Base-by-base conservation (phyloP, 2,329 filamentous ascomycete species). In the Neophaeococcomyces aloes region DNA sequence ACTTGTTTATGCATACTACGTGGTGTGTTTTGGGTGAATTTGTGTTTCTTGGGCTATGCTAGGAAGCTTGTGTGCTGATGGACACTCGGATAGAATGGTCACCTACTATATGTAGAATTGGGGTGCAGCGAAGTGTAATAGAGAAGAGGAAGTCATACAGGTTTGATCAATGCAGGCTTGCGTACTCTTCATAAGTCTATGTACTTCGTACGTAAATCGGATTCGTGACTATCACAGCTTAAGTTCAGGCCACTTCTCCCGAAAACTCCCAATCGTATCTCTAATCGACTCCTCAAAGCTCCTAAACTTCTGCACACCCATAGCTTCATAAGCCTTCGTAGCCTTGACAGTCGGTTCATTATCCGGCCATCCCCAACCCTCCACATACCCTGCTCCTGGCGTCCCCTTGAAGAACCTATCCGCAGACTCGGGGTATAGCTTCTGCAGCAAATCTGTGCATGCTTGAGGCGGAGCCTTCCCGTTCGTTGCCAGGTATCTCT, bases 391-490 rank as follows among this genome's bases (percentile, higher is more conserved):
- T 33, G 44, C 38, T 14, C 52, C 52, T 4, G 50, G 48, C n/a
- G 42, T 34, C 10, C 50, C 52, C 13, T 48, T 38, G 15, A 53
- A 29, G 44, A 56, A 52, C 21, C 51, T 38, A 1, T 53, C 48
- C 1, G 45, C 46, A 25, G 48, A 49, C 13, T 15, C 39, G 19
- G 35, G 35, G n/a, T 41, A 36, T 13, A 13, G 11, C 11, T 40
- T 35, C 7, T 53, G 39, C 41, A 56, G 14, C 15, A 53, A 25
- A 32, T 57, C 54, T 4, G 52, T 53, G 19, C 47, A 44, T 4
- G 53, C 54, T 34, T 57, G 54, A 3, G 53, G 53, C 18, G 54
- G 50, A 1, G 50, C 54, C 38, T 49, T 53, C 38, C 54, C 54
- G 31, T 52, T 53, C 3, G 45, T 41, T 10, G 49, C 15, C 2